Evolutionary conservation across 345 rosid species (phyloP), one percentile per base, ranked within the genome.

Genomic region (Citropsis articulata): DNA sequence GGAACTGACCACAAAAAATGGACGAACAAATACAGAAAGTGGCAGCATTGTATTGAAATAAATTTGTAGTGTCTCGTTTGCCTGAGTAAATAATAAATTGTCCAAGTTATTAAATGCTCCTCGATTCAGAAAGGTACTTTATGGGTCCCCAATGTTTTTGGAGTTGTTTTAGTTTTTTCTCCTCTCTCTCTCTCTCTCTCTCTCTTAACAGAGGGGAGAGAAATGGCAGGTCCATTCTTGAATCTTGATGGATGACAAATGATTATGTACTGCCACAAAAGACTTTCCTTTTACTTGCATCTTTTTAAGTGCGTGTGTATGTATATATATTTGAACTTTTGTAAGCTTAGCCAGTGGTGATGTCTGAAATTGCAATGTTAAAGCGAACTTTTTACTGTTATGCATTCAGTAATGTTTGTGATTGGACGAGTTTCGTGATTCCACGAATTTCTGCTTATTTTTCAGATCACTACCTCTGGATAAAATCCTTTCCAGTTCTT

Each of bases 161-260:
- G 25, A 53, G 63, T 55, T 7, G 4, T 35, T 3, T n/a, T 1
- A 10, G 4, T 35, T 4, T n/a, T 1, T n/a, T 21, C 42, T 38
- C 2, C 40, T 2, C 42, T 9, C 42, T 9, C 42, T 38, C 42
- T 38, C 42, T 21, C 6, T 9, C 42, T 38, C 38, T 35, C 38
- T 19, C 5, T 18, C 0, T 16, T 7, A 7, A 38, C 16, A 28
- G 7, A 2, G 50, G 50, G 22, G 21, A 30, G 25, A 14, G 8
- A 6, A 62, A 24, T 42, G 69, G 81, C 72, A 21, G 83, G 85
- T 72, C 80, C 82, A 9, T 22, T 53, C 14, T 61, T 77, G n/a
- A 9, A 7, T 53, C 14, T 61, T 77, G n/a, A 70, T 77, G 38
- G 66, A 6, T 31, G 69, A 63, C 40, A 35, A n/a, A 78, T 71